Evolutionary conservation across 495 filamentous ascomycete species (phyloP), one percentile per base, ranked within the genome.

Genomic region (Aspergillus nanangensis): DNA sequence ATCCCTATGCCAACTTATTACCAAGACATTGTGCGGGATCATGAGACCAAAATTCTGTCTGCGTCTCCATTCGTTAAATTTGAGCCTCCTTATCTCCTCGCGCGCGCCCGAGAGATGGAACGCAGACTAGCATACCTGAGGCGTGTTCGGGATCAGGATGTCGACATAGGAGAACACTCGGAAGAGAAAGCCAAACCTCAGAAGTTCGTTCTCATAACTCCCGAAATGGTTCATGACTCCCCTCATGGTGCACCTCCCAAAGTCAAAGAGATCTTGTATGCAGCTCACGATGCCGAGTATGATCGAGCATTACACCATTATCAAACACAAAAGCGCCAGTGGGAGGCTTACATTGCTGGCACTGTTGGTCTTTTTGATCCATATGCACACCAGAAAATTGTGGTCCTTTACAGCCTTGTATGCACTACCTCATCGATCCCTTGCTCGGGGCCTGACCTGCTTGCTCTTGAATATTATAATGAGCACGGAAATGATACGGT

Each of bases 51-150:
- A 55, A 82, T 99, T 38, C 70, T 99, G n/a, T 97, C 94, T 7
- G 86, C 90, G 1, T 97, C 94, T 1, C 94, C 94, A 3, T 97
- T 95, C 55, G 94, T 97, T 34, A 91, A 87, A 62, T 97, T 96
- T 57, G 84, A 86, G 57, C 87, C 90, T 57, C 94, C 94, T 2
- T 95, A 96, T 66, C 76, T 96, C 10, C 76, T 99, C 14, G 94
- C 90, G 80, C 84, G 84, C 43, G 87, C 90, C 36, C 81, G 94
- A 41, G 92, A 95, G 60, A 84, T 96, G 61, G 94, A 97, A 61
- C 76, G 86, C 45, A 82, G 82, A 41, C 61, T 97, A 13, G 76
- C 80, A 1, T 88, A 93, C 60, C 75, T 96, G 21, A 89, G 86
- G 60, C 73, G 82, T 38, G 72, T 96, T 8, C 83, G 86, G 22